Percentiles rank a stretch among this genome's conserved stretches.
Evolutionary conservation across 208 protist genomes (phyloP).

Genomic region (Acanthamoeba royreba): DNA sequence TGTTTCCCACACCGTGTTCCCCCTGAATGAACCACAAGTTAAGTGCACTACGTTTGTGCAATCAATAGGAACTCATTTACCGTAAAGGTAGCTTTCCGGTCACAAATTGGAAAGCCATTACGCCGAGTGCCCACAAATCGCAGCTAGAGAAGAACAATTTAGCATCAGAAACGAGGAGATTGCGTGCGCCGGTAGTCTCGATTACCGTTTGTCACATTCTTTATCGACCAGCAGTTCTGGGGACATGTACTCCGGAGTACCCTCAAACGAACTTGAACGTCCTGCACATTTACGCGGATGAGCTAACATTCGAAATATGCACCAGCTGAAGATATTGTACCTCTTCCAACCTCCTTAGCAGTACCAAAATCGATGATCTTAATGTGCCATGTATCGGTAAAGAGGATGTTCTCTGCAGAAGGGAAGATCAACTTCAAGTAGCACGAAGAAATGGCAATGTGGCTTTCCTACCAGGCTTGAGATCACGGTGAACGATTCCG

Average conservation of each 20-base stretch:
- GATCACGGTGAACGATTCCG: constrained; percentile 63
- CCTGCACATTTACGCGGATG: neutral
- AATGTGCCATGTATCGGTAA: neutral
- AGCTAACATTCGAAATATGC: neutral
- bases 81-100: constrained; percentile 63
- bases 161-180: neutral
- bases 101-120: constrained; percentile 70
- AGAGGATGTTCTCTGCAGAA: neutral
- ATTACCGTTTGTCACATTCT: neutral
- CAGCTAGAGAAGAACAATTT: neutral
- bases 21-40: neutral
- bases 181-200: neutral
- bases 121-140: constrained; percentile 73
- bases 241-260: constrained; percentile 70
- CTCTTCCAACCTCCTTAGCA: neutral
- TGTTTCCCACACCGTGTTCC: neutral
- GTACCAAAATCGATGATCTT: constrained; percentile 33
- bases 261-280: constrained; percentile 60
- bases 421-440: too few species aligned
- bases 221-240: constrained; percentile 67
- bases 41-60: neutral
- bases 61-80: neutral
- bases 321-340: neutral
- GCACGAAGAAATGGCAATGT: neutral
- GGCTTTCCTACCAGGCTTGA: neutral